Conservation (phyloP, 169 alveolate genomes). For the Cryptosporidium meleagridis region DNA sequence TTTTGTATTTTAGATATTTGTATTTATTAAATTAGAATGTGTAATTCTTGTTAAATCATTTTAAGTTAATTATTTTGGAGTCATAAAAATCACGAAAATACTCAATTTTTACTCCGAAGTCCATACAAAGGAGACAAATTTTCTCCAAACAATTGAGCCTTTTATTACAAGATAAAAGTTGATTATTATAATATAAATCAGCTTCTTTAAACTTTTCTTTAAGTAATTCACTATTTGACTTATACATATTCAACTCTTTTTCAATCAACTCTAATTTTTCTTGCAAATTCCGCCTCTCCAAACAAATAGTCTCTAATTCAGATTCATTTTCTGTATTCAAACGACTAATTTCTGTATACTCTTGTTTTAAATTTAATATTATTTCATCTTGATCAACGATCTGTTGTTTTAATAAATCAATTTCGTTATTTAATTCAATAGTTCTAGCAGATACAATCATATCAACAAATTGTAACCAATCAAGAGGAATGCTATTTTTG, state of each 20-base stretch:
- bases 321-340: conserved; percentile 10
- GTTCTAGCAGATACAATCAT: conserved; percentile 13
- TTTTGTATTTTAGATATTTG: too few species aligned
- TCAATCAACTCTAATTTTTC: neutral
- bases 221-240: neutral
- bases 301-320: neutral
- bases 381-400: neutral
- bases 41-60: too few species aligned
- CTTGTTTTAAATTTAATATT: conserved; percentile 6
- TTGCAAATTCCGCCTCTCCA: neutral
- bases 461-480: conserved; percentile 54
- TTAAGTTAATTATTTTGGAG: neutral
- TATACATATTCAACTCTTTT: neutral
- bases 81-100: conserved; percentile 15
- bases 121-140: conserved; percentile 16
- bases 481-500: conserved; percentile 30
- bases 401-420: conserved; percentile 1
- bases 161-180: conserved; percentile 18
- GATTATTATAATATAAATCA: conserved; percentile 39
- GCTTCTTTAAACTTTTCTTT: conserved; percentile 42
- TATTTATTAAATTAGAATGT: too few species aligned
- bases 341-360: neutral
- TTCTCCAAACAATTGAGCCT: conserved; percentile 45
- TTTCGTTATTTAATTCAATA: conserved; percentile 26
- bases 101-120: conserved; percentile 5